A percentile compares a stretch with the other conserved stretches of the same genome.
Conservation (phyloP, 2,329 filamentous ascomycete genomes). For the Lasiodiplodia citricola region DNA sequence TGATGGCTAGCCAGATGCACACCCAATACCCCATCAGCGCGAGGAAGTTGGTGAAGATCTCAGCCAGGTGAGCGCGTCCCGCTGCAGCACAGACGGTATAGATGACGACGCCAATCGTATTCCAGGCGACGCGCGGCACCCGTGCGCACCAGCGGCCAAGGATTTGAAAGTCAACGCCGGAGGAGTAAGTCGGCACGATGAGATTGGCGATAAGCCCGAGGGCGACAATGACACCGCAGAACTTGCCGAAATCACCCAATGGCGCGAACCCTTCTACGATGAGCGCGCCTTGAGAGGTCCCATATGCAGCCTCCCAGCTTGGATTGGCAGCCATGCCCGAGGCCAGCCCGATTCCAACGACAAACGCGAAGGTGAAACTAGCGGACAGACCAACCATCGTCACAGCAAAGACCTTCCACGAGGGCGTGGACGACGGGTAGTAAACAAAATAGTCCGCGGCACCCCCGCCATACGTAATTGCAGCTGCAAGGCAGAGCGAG, state of each 20-base stretch:
- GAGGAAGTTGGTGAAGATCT: constrained; percentile 72
- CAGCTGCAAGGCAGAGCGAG: constrained; percentile 68
- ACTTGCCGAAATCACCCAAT: constrained; percentile 67
- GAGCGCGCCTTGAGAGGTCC: constrained; percentile 65
- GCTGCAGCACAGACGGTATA: constrained; percentile 69
- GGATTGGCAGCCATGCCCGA: constrained; percentile 60
- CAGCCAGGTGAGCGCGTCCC: constrained; percentile 64
- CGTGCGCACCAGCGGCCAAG: constrained; percentile 63
- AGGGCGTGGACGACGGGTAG: constrained; percentile 60
- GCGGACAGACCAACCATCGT: constrained; percentile 62
- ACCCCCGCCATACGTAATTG: constrained; percentile 66
- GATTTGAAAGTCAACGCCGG: constrained; percentile 71
- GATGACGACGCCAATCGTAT: constrained; percentile 65
- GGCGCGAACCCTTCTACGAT: constrained; percentile 67
- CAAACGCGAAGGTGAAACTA: constrained; percentile 66
- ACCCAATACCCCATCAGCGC: constrained; percentile 76
- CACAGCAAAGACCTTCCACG: constrained; percentile 60
- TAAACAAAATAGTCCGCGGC: constrained; percentile 74
- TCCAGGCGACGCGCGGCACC: constrained; percentile 70
- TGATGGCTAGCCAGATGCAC: constrained; percentile 67
- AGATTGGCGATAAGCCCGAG: constrained; percentile 70
- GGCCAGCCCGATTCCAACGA: constrained; percentile 67
- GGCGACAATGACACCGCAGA: constrained; percentile 69
- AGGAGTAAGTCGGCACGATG: constrained; percentile 67
- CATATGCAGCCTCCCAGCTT: constrained; percentile 63